Evolutionary conservation across 2,329 filamentous ascomycete species (phyloP), one percentile per base, ranked within the genome.

Genomic region (Epichloe sylvatica): DNA sequence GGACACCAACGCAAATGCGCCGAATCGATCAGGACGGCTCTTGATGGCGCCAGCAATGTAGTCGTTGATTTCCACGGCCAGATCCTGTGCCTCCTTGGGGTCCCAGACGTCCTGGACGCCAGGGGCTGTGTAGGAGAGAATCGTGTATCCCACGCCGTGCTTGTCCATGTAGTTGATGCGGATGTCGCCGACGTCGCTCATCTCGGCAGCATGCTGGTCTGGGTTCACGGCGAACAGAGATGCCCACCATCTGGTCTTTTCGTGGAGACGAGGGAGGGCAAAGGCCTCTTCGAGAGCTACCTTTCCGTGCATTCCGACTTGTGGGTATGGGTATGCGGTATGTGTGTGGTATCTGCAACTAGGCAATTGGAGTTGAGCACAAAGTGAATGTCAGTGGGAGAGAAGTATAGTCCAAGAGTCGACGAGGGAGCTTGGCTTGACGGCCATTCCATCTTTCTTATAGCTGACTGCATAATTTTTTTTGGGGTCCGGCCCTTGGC

Each of bases 251-350:
- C 68, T 66, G 5, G 75, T 78, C 61, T 74, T 75, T 54, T 81
- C 75, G 43, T 73, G 68, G 53, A 80, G 70, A 35, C 77, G 71
- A 42, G 80, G 77, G 6, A 81, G 68, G 52, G 73, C 74, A 54
- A 80, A 81, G 13, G 77, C 77, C 64, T 82, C 78, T 60, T 82
- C 78, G 21, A 82, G 67, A 12, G 75, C 74, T 51, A 82, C 70
- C 54, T 83, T 82, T 52, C 79, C 78, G 12, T 72, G 63, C 76
- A 80, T 80, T 23, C 4, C 60, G 51, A 4, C 3, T 37, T 33
- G 15, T 30, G 25, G 8, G 25, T 30, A 30, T 4, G 25, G 25
- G 25, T 30, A 30, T 9, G 25, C 7, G 8, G 25, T 30, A 30
- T 9, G 25, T 30, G 9, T 30, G 3, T 30, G 25, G 25, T 30